Evolutionary conservation across 2,329 filamentous ascomycete genomes (phyloP), one percentile per base, ranked within the genome.

Genomic region (Akanthomyces muscarius): DNA sequence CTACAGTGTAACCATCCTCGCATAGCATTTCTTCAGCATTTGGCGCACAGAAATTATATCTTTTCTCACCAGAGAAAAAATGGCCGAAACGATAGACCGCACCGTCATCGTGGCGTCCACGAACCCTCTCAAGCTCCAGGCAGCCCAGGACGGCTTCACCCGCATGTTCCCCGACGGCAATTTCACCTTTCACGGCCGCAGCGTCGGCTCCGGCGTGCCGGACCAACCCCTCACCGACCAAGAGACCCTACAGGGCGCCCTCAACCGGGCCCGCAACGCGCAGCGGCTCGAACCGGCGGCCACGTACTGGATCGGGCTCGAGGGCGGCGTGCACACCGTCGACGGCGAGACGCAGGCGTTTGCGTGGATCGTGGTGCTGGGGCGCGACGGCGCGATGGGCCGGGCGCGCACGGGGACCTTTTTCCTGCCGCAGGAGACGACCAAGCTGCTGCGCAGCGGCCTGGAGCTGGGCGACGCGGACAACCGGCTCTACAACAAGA

Each of bases 391-490:
- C 5, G 68, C 66, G 5, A 66, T 66, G 28, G 76, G 77, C 5
- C 76, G 74, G 52, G 76, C 76, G 13, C 72, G 76, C 48, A 78
- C 76, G 5, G 71, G 72, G 5, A 69, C 74, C 2, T 77, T 74
- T 48, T 76, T 75, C 57, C 65, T 78, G 1, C 71, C 76, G 1
- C 68, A 74, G 33, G 75, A 78, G 68, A 73, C 75, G 21, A 71
- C 74, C 4, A 65, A 65, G 36, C 63, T 77, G 38, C 64, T 79
- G 52, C 69, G 72, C 8, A 67, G 68, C 13, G 77, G 77, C 1
- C 73, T 76, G 67, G 76, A 79, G 65, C 63, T 79, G 59, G 77
- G 77, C 0, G 68, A 76, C 8, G 77, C 77, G 4, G 76, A 77
- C 61, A 75, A 79, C 60, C 36, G 67, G 25, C 67, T 78, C 0